Conservation (phyloP, 495 filamentous ascomycete genomes). For the Neurospora sp. region DNA sequence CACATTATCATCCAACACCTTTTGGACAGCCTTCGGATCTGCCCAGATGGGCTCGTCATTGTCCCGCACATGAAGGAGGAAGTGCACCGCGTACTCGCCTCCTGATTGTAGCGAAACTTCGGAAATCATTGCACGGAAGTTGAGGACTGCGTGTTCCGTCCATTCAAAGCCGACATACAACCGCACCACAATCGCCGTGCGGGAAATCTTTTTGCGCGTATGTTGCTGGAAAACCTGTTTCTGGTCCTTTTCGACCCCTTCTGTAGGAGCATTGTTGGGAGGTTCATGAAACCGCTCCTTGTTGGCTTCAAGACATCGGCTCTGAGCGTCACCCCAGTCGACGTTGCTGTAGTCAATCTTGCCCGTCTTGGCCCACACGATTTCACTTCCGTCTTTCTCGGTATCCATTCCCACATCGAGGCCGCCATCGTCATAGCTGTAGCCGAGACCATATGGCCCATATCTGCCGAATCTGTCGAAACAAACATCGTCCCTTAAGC, state of each 20-base stretch:
- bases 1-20: constrained; percentile 57
- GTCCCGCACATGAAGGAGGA: constrained; percentile 73
- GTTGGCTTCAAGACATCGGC: constrained; percentile 59
- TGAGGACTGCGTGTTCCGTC: constrained; percentile 55
- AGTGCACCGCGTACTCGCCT: constrained; percentile 68
- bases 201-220: constrained; percentile 32
- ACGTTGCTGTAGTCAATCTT: constrained; percentile 67
- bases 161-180: constrained; percentile 62
- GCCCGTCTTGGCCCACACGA: constrained; percentile 57
- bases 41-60: constrained; percentile 54
- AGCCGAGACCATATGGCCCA: constrained; percentile 85
- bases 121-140: constrained; percentile 70
- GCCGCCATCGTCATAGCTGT: constrained; percentile 64
- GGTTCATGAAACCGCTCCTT: constrained; percentile 46
- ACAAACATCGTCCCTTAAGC: constrained; percentile 74
- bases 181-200: constrained; percentile 66
- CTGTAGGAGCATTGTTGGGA: constrained; percentile 8
- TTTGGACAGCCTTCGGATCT: constrained; percentile 43
- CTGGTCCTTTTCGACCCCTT: background rate
- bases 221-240: background rate
- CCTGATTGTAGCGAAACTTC: constrained; percentile 66
- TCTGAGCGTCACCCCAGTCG: constrained; percentile 68
- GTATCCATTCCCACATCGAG: constrained; percentile 67
- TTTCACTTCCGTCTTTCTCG: constrained; percentile 58
- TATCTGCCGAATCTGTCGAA: constrained; percentile 88